Conservation (phyloP, 192 early-diverging fungal genomes). For the Thoreauomyces humboldtii region DNA sequence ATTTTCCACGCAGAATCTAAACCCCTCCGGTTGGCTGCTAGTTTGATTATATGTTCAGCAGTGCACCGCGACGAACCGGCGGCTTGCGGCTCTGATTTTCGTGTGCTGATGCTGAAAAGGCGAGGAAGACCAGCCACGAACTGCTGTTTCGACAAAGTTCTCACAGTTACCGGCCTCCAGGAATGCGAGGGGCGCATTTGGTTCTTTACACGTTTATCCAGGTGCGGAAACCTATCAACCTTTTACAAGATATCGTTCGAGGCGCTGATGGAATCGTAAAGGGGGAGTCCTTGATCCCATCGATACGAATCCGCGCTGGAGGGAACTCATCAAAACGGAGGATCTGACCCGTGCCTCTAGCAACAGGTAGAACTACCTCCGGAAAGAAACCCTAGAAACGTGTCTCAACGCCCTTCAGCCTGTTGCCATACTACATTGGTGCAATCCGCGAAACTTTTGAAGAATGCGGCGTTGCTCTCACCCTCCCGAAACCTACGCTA, state of each 20-base stretch:
- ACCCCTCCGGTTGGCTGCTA: too few species aligned
- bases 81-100: slow-evolving; percentile 16
- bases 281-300: slow-evolving; percentile 30
- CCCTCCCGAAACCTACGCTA: slow-evolving; percentile 30
- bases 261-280: background rate
- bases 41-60: slow-evolving; percentile 17
- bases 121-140: background rate
- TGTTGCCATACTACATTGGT: slow-evolving; percentile 54
- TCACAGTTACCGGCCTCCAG: background rate
- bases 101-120: slow-evolving; percentile 42
- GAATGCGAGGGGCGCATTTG: slow-evolving; percentile 35
- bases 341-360: background rate
- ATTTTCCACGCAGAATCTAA: too few species aligned
- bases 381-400: background rate
- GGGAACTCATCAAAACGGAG: background rate
- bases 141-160: background rate
- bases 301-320: slow-evolving; percentile 21
- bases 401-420: too few species aligned
- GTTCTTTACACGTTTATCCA: slow-evolving; percentile 38
- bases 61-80: background rate
- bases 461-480: slow-evolving; percentile 70
- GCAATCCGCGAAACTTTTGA: slow-evolving; percentile 75
- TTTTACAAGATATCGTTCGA: background rate
- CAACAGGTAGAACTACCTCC: background rate
- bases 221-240: slow-evolving; percentile 15